Evolutionary conservation across 108 stramenopile species (phyloP), one percentile per base, ranked within the genome.

Genomic region (Pseudonitzschia multiseries): DNA sequence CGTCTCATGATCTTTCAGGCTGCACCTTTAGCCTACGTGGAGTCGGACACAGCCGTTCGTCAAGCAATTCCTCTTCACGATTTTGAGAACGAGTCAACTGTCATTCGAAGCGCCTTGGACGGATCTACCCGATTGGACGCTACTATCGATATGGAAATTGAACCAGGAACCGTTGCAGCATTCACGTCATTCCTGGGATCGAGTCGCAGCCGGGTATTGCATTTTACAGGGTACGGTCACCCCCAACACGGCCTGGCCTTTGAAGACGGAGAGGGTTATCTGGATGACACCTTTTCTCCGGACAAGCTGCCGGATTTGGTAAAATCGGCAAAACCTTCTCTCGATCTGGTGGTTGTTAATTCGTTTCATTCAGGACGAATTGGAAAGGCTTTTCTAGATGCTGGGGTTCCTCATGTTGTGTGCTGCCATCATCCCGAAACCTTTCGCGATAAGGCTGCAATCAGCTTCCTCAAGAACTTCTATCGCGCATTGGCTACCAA

Each of bases 341-440:
- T 91, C 15, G 31, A 94, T 63, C 70, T 96, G 26, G 93, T 91
- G 28, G 89, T 94, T 27, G 90, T 96, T 12, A 90, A 90, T 28
- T 91, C 96, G 4, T 95, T 89, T 63, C 86, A 93, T 61, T 87
- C 87, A 9, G 75, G 78, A 57, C 32, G 69, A 5, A 84, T 81
- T 67, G 96, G 93, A 5, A 75, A 86, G 57, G 92, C 94, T 1
- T 95, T 96, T 63, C 61, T 93, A 15, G 88, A 80, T 28, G 96
- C 96, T 12, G 94, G 94, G 5, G 90, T 95, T 31, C 88, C 87
- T 21, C 96, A 95, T 69, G 96, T 96, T 17, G 92, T 96, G 2
- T 92, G 90, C 59, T 90, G 94, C 21, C 85, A 83, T 60, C 71
- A 86, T 43, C 77, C 87, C 24, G 87, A 81, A 61, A 76, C 72